Conservation (phyloP, 108 stramenopile species). For the Skeletonema potamos region DNA sequence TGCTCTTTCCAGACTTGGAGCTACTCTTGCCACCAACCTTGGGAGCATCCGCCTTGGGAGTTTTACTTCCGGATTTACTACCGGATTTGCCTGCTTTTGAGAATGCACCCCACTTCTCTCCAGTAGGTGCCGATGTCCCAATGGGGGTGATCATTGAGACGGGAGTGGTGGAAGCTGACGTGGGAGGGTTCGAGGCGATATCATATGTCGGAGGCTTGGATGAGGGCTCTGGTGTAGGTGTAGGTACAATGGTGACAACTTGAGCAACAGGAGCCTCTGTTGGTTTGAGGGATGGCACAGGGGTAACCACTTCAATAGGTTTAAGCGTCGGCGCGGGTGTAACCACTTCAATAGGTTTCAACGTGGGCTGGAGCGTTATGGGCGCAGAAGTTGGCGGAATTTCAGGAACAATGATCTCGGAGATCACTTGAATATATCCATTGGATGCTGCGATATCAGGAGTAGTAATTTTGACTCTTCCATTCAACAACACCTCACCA, state of each 20-base stretch:
- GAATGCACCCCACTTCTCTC: neutral
- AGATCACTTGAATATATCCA: constrained; percentile 52
- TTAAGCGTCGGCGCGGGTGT: neutral
- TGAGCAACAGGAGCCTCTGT: too few relatives aligned
- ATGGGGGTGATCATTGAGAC: neutral
- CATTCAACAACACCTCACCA: neutral
- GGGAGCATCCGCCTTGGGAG: neutral
- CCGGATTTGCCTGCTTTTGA: neutral
- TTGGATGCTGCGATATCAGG: constrained; percentile 45
- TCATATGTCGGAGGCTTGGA: neutral
- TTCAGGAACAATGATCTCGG: constrained; percentile 27
- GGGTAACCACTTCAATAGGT: neutral
- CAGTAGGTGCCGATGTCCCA: neutral
- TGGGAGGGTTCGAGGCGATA: neutral
- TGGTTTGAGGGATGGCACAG: neutral
- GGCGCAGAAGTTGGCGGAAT: neutral
- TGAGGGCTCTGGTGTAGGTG: neutral
- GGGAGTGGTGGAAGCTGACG: neutral
- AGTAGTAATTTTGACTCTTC: neutral
- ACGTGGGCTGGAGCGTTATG: neutral
- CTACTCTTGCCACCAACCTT: neutral
- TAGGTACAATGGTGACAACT: too few relatives aligned
- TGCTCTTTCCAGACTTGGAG: too few relatives aligned
- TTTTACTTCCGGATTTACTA: neutral
- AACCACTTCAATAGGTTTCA: neutral